Evolutionary conservation across 176 grass and related monocot genomes (phyloP).

Genomic region (barley (Hordeum vulgare)): MorexV3_pseudomolecules_assembly NC_058523.1:545905659-545906158

Average conservation of each 20-base stretch:
- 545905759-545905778: slow-evolving; percentile 94
- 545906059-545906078: background rate
- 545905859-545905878: background rate
- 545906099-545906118: slow-evolving; percentile 2
- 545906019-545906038: background rate
- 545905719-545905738: slow-evolving; percentile 91
- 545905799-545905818: slow-evolving; percentile 72
- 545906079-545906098: background rate
- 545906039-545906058: background rate
- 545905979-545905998: background rate
- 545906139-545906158: slow-evolving; percentile 62
- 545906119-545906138: background rate
- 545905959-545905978: background rate
- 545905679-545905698: slow-evolving; percentile 24
- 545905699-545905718: slow-evolving; percentile 79
- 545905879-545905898: background rate
- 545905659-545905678: slow-evolving; percentile 7
- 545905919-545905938: background rate
- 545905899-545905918: background rate
- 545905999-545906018: background rate
- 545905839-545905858: slow-evolving; percentile 13
- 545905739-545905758: slow-evolving; percentile 82
- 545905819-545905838: slow-evolving; percentile 64
- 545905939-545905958: background rate
- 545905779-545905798: slow-evolving; percentile 77